Evolutionary conservation across 768 basidiomycete species (phyloP), one percentile per base, ranked within the genome.

Genomic region (Amanita molliuscula): DNA sequence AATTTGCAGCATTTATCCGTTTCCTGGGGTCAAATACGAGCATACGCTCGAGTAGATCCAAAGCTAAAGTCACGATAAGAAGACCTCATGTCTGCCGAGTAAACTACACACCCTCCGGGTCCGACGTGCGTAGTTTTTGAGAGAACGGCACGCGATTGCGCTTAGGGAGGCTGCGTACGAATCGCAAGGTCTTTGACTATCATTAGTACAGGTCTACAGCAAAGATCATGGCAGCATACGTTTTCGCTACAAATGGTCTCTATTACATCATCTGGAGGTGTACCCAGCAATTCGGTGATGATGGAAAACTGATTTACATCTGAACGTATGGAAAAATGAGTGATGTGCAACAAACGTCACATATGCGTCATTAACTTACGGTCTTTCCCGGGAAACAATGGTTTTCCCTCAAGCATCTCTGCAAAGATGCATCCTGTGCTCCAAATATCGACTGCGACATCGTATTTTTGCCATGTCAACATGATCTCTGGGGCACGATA

Each of bases 381-480:
- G 61, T 99, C 96, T 74, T 98, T 98, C 51, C 96, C 96, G 23
- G 96, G 96, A 78, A 99, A 99, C 57, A 99, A 72, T 0, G 96
- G 95, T 64, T 97, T 97, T 28, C 96, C 96, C 65, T 97, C 94
- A 44, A 99, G 70, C 96, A 99, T 99, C 73, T 99, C 96, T 4
- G 96, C 96, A 61, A 99, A 97, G 65, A 99, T 98, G 72, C 96
- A 99, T 5, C 94, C 96, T 9, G 94, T 93, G 61, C 90, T 94
- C 96, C 96, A 98, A 63, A 98, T 95, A 65, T 99, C 96, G 54
- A 99, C 96, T 45, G 95, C 96, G 50, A 97, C 94, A 66, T 98
- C 95, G 70, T 99, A 99, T 73, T 98, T 98, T 67, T 99, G 96
- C 96, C 96, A 99, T 34, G 96, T 99, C 63, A 99, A 77, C 96